Base-by-base conservation (phyloP, 306 rosid genomes). In the Glycine tomentella region DNA sequence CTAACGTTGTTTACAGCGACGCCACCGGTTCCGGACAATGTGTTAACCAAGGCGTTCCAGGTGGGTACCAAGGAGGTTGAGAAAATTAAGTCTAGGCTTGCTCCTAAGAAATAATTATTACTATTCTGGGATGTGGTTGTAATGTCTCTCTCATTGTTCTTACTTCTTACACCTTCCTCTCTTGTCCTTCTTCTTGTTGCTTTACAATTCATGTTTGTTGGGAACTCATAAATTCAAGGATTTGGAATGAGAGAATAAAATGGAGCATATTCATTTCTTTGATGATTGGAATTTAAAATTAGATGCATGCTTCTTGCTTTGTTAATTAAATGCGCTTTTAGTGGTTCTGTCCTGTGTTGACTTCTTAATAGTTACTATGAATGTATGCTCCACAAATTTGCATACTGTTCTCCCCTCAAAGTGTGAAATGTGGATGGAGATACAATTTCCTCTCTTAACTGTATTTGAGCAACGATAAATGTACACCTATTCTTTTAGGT, bases 1-100 rank as follows among this genome's bases (percentile, higher is more conserved):
- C 49, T 87, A 68, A 81, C 96, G 11, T 84, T 91, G 84, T 93
- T 91, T 63, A 86, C 91, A 0, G 82, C 98, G 61, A 81, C 85
- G 0, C 98, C 99, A 8, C 80, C 87, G 0, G 93, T 95, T 61
- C 92, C 94, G 0, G 94, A 93, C 77, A 3, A 91, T 64, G 94
- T 95, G 1, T 82, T 95, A 80, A 84, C 92, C 15, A 31, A 84
- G 79, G 81, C 98, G 5, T 95, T 95, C 85, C 85, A 82, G 72
- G 59, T 93, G 38, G 88, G 91, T 42, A 89, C 93, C 9, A 87
- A 91, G 69, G 87, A 75, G 77, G 83, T 95, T 42, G 38, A 88
- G 53, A 93, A 89, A 80, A 95, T 95, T 69, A 93, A 88, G 89
- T 78, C 88, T 14, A 87, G 73, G 82, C 78, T 90, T 64, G 93